Evolutionary conservation across 23 red algal genomes (phyloP), one percentile per base, ranked within the genome.

Genomic region (Gracilaria gracilis): DNA sequence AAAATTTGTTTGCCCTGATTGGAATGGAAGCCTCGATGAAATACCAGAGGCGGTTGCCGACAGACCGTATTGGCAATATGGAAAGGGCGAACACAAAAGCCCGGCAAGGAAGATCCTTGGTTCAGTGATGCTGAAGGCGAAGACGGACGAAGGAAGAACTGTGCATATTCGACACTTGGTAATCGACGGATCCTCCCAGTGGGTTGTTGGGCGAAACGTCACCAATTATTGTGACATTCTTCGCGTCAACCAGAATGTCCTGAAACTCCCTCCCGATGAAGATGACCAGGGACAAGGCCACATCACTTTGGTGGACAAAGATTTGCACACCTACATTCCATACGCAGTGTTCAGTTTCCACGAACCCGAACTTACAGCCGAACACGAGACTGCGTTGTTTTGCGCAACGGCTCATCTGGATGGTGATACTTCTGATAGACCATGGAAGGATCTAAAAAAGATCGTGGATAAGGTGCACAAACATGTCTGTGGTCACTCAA

Each of bases 1-100:
- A 7, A 13, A 24, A 1, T 20, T 80, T 23, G 51, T 90, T 9
- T 32, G 27, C 15, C 75, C 87, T 32, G 53, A 90, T 48, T 90
- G 71, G 75, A 70, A 90, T 35, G 28, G 59, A 19, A 33, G 11
- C 2, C 32, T 90, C 7, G 75, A 55, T 13, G 55, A 1, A 35
- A 15, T 92, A n/a, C 62, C 89, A 59, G 67, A 92, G 2, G 28
- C 54, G 2, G 53, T 84, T 25, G 32, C 80, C 0, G 78, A 84
- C 14, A 37, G 50, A 35, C 64, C 89, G 9, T 51, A 50, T 35
- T 92, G 89, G 78, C 76, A 92, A 50, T 92, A 92, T 64, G 89
- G 78, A 0, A n/a, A 16, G 21, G 89, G 89, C 9, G 38, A 84
- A 28, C 89, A 92, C 47, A 1, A 55, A 17, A 92, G 89, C 49